A percentile compares a stretch with the other conserved stretches of the same genome.
Evolutionary conservation across 805 yeast genomes (phyloP).

Genomic region (Zygotorulaspora chibaensis): DNA sequence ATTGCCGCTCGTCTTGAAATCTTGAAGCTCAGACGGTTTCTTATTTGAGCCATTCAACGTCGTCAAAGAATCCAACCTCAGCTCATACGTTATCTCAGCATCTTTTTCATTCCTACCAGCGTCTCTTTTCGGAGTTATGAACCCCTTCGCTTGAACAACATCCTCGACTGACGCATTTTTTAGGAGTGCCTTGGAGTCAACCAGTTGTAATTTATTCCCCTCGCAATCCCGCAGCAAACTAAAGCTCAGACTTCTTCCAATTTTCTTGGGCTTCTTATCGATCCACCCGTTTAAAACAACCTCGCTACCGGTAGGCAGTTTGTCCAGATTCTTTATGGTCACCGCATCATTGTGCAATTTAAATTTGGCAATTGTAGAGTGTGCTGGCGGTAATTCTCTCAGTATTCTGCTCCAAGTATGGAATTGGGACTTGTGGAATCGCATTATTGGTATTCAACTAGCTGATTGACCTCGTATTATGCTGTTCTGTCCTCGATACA

Average conservation of each 20-base stretch:
- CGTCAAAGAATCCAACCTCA: conserved; percentile 48
- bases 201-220: conserved; percentile 64
- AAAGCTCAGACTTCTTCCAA: conserved; percentile 63
- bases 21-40: conserved; percentile 64
- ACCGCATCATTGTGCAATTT: conserved; percentile 12
- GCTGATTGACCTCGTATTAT: not conserved
- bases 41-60: conserved; percentile 59
- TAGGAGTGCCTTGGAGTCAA: conserved; percentile 40
- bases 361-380: conserved; percentile 16
- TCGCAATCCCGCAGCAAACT: conserved; percentile 68
- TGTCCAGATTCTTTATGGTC: conserved; percentile 12
- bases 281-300: conserved; percentile 80
- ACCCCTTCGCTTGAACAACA: conserved; percentile 63
- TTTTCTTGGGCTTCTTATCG: conserved; percentile 63
- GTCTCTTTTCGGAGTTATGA: conserved; percentile 33
- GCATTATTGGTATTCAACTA: not conserved
- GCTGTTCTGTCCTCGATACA: not conserved
- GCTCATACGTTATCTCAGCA: conserved; percentile 46
- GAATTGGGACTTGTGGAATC: conserved; percentile 2
- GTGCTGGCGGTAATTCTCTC: conserved; percentile 14
- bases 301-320: conserved; percentile 10
- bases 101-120: conserved; percentile 21
- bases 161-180: conserved; percentile 65
- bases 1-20: conserved; percentile 45
- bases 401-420: conserved; percentile 8